These are phyloP conservation scores for Ceriops tagal DNA, from an alignment of 345 rosid species.

Conservation along the genomic window DNA sequence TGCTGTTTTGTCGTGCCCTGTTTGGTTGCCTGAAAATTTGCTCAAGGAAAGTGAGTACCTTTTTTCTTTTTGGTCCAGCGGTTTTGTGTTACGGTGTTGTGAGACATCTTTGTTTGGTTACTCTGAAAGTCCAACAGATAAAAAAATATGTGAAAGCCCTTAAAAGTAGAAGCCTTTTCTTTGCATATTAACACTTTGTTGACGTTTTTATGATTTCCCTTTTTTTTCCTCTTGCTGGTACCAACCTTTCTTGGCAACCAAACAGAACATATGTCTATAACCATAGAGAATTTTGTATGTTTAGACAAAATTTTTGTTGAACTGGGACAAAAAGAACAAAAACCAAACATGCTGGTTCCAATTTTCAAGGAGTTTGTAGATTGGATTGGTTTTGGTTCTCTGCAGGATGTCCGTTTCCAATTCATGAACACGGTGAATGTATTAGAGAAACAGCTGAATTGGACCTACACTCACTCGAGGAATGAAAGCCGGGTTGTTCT, in stretches of 20 bases:
- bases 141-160: no score
- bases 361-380: not conserved
- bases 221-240: not conserved
- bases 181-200: no score
- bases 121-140: no score
- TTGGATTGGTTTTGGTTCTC: not conserved
- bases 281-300: no score
- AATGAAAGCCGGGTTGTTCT: slow-evolving; percentile 24
- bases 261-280: no score
- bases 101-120: no score
- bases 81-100: no score
- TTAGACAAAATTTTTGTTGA: not conserved
- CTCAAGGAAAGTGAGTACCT: not conserved
- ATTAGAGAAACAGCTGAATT: slow-evolving; percentile 29
- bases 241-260: not conserved
- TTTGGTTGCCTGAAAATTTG: not conserved
- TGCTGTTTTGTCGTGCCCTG: not conserved
- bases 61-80: no score
- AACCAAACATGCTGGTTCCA: no score
- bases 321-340: no score
- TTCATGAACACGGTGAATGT: slow-evolving; percentile 34
- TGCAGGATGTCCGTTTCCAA: slow-evolving; percentile 36
- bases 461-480: slow-evolving; percentile 29
- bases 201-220: no score
- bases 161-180: no score